These are phyloP conservation scores for Solanum habrochaites DNA, from an alignment of 257 asterid genomes.

Conservation along the genomic window DNA sequence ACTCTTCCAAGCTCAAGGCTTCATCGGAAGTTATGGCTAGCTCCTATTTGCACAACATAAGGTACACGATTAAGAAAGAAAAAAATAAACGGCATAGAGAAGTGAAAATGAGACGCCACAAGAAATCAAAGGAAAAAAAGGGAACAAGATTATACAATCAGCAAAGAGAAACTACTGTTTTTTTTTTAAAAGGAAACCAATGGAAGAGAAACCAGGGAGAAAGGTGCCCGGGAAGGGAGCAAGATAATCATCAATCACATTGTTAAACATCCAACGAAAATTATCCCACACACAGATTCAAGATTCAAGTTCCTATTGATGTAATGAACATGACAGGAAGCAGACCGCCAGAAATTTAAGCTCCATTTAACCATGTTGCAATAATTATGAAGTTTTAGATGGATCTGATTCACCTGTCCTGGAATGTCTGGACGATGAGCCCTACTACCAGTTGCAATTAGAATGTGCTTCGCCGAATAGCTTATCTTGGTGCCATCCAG, in stretches of 20 bases:
- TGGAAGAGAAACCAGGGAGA: not conserved
- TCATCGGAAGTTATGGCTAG: slow-evolving; percentile 96
- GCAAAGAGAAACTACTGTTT: not conserved
- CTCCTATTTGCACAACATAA: slow-evolving; percentile 38
- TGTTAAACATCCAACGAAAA: not conserved
- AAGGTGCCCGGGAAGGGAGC: not conserved
- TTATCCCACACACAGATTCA: not conserved
- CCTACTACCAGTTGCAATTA: slow-evolving; percentile 91
- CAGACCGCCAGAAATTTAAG: not conserved
- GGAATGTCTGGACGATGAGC: slow-evolving; percentile 78
- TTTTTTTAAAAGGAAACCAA: not conserved
- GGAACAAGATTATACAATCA: not conserved
- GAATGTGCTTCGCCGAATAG: slow-evolving; percentile 78
- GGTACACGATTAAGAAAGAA: not conserved
- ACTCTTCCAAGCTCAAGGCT: slow-evolving; percentile 95
- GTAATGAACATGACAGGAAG: not conserved
- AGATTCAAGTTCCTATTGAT: not conserved
- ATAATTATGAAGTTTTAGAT: not conserved
- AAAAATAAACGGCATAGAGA: not conserved
- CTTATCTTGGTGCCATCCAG: slow-evolving; percentile 89
- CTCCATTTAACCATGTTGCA: not conserved
- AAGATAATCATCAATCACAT: not conserved
- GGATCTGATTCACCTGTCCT: slow-evolving; percentile 52
- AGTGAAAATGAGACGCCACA: not conserved
- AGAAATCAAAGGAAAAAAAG: not conserved